These are phyloP conservation scores for Silene conica DNA, from an alignment of 148 eudicot genomes.

Conservation along the genomic window DNA sequence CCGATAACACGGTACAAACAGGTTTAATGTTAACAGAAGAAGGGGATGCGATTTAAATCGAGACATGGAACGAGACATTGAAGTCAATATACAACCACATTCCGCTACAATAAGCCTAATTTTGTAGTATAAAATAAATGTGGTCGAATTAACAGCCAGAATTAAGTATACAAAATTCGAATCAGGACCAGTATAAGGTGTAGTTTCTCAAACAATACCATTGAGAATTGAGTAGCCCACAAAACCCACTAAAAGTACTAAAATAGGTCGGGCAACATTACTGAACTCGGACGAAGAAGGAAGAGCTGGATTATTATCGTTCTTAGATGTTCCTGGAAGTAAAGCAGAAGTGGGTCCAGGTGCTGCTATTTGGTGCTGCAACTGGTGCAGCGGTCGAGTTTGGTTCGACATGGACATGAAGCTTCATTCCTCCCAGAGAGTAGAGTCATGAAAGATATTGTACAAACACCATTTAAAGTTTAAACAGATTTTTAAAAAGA, in stretches of 20 bases:
- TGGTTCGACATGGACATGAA: constrained; percentile 42
- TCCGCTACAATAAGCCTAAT: too few species aligned
- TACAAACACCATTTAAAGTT: too few species aligned
- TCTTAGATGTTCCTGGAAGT: constrained; percentile 37
- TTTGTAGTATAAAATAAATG: too few species aligned
- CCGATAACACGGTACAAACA: too few species aligned
- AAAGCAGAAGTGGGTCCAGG: constrained; percentile 20
- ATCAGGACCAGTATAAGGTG: constrained; percentile 1
- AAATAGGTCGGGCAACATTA: constrained; percentile 8
- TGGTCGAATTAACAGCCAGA: neutral
- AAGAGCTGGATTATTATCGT: constrained; percentile 32
- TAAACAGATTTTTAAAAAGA: too few species aligned
- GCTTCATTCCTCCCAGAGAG: constrained; percentile 80
- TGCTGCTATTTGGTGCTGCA: constrained; percentile 33
- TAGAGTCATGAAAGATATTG: too few species aligned
- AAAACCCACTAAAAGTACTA: constrained; percentile 18
- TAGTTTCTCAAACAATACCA: constrained; percentile 9
- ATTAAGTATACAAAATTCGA: neutral
- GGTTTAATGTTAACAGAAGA: too few species aligned
- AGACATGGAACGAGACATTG: too few species aligned
- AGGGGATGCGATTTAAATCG: too few species aligned
- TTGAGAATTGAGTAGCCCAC: constrained; percentile 20
- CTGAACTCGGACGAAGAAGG: constrained; percentile 26
- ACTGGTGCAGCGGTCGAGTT: constrained; percentile 34
- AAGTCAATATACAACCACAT: too few species aligned